Evolutionary conservation across 768 basidiomycete genomes (phyloP), one percentile per base, ranked within the genome.

Genomic region (Amanita inopinata): DNA sequence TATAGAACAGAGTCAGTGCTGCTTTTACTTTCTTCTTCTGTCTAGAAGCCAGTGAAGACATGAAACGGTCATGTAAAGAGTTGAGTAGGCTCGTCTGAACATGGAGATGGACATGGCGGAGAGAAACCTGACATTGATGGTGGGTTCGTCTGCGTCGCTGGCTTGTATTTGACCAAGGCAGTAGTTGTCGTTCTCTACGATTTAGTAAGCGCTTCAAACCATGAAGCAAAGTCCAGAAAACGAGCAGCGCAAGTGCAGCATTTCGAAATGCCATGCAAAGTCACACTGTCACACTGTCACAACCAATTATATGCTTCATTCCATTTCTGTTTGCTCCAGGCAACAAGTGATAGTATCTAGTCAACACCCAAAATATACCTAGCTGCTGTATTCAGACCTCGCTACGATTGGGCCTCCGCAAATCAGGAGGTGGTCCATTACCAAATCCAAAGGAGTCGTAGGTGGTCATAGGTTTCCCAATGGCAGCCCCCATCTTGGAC

Each of bases 31-130:
- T 47, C 27, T 49, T 40, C 34, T 57, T 60, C 4, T 49, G 50
- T n/a, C 55, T 53, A 18, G 52, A 50, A 3, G 61, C 53, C n/a
- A 80, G 54, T 3, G 45, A 31, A 0, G 50, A 34, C 9, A 69
- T 49, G 15, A 78, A 55, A 9, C 46, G 19, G 51, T 78, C 76
- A 47, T 82, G 78, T 2, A 50, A 34, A 3, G 47, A 50, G 48
- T 82, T 82, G 59, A 67, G 69, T 1, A 57, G 61, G 0, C 71
- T 64, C 0, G 77, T 78, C 49, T 74, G 67, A 43, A 78, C 45
- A 37, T 58, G 59, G 12, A 72, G 47, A 39, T 69, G 65, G 0
- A 69, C 43, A 44, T 44, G 34, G n/a, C 19, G 34, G 19, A 44
- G 34, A 22, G 43, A 36, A 10, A 37, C 14, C 17, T 36, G 10